Evolutionary conservation across 192 early-diverging fungal species (phyloP).

Genomic region (Mortierella antarctica): DNA sequence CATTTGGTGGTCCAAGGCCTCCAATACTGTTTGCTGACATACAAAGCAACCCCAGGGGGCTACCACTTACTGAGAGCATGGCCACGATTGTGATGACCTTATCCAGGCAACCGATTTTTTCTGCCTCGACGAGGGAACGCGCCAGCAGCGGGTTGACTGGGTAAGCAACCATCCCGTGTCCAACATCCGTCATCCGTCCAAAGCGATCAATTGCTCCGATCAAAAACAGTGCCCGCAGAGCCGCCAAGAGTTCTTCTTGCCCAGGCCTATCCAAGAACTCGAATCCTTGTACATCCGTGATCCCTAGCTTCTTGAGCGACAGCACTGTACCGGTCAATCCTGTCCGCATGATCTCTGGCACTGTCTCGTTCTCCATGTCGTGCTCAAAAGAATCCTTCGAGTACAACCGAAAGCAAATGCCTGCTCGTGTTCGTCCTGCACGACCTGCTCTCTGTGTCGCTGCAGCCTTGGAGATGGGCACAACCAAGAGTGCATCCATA

Average conservation of each 20-base stretch:
- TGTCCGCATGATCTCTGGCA: slow-evolving; percentile 97
- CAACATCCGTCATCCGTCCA: slow-evolving; percentile 85
- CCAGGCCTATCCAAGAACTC: slow-evolving; percentile 97
- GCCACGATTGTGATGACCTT: slow-evolving; percentile 93
- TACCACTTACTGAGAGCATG: slow-evolving; percentile 77
- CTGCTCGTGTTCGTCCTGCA: slow-evolving; percentile 93
- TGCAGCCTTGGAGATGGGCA: slow-evolving; percentile 92
- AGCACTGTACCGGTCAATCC: slow-evolving; percentile 91
- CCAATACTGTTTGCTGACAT: neutral
- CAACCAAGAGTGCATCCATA: slow-evolving; percentile 92
- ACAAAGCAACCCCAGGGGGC: neutral
- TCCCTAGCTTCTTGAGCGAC: slow-evolving; percentile 89
- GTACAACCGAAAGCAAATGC: slow-evolving; percentile 91
- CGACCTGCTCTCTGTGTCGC: slow-evolving; percentile 94
- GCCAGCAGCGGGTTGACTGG: slow-evolving; percentile 92
- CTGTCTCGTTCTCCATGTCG: slow-evolving; percentile 81
- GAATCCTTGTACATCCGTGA: slow-evolving; percentile 90
- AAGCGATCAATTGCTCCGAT: slow-evolving; percentile 89
- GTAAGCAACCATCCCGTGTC: slow-evolving; percentile 90
- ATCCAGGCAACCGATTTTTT: slow-evolving; percentile 83
- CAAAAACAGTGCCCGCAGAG: slow-evolving; percentile 89
- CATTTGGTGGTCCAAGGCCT: neutral
- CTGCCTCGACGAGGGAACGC: slow-evolving; percentile 81
- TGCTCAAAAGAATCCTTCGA: slow-evolving; percentile 86
- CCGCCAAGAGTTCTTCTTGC: slow-evolving; percentile 78